Conservation (phyloP, 345 rosid genomes). For the Lagerstroemia speciosa region DNA sequence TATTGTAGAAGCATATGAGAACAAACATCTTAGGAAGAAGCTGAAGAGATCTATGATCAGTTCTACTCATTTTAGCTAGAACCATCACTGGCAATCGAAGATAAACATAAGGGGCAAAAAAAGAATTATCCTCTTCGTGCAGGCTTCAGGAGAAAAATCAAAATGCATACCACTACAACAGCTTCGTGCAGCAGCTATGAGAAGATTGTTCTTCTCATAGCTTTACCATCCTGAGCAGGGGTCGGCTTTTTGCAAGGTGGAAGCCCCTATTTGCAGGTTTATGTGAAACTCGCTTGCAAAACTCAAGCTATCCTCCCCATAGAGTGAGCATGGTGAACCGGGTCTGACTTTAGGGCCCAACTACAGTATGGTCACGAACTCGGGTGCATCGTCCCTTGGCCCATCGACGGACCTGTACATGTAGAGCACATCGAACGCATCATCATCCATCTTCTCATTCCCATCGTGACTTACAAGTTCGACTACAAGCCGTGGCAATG, state of each 20-base stretch:
- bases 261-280: not conserved
- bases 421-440: constrained; percentile 44
- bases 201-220: not conserved
- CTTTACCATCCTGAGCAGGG: not conserved
- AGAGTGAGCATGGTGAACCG: constrained; percentile 5
- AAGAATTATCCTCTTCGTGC: too few species aligned
- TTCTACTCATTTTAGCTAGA: constrained; percentile 19
- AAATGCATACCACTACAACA: not conserved
- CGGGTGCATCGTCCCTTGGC: constrained; percentile 58
- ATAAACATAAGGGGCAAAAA: not conserved
- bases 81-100: not conserved
- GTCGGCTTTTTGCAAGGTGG: not conserved
- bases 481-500: constrained; percentile 52
- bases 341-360: not conserved
- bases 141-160: too few species aligned
- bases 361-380: constrained; percentile 44
- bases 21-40: constrained; percentile 23
- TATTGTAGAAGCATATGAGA: constrained; percentile 14
- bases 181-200: not conserved
- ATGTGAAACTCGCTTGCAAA: not conserved
- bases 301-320: not conserved
- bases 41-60: constrained; percentile 18
- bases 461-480: constrained; percentile 32
- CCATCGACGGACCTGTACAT: constrained; percentile 83
- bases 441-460: constrained; percentile 26